Conservation (phyloP, 345 rosid species). For the Adansonia digitata region DNA sequence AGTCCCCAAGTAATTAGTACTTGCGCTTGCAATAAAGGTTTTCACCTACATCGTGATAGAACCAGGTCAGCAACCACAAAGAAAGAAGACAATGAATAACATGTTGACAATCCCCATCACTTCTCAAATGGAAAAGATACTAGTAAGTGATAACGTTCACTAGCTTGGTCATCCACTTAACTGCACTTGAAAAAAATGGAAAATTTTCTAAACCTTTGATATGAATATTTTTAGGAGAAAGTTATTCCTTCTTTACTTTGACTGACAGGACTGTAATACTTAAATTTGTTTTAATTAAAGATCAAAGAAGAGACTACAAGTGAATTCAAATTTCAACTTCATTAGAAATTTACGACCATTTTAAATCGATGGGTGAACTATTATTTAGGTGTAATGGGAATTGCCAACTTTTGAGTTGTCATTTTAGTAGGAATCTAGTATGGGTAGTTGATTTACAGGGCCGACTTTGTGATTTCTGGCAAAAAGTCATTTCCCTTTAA, state of each 20-base stretch:
- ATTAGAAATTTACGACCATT: too few relatives aligned
- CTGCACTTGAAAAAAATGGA: not conserved
- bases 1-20: slow-evolving; percentile 14
- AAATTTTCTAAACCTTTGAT: not conserved
- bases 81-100: not conserved
- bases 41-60: slow-evolving; percentile 32
- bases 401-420: slow-evolving; percentile 27
- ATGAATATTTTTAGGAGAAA: not conserved
- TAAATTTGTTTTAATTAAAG: too few relatives aligned
- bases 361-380: not conserved
- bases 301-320: too few relatives aligned
- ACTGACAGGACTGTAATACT: too few relatives aligned
- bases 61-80: not conserved
- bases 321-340: too few relatives aligned
- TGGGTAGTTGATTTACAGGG: slow-evolving; percentile 13
- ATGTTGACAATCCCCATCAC: not conserved
- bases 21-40: slow-evolving; percentile 38
- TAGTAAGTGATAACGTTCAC: slow-evolving; percentile 1
- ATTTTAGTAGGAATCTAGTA: slow-evolving; percentile 16
- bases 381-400: not conserved
- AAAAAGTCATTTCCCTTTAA: not conserved
- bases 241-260: too few relatives aligned
- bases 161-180: not conserved
- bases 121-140: not conserved
- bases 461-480: slow-evolving; percentile 3